Conservation (phyloP, 2,329 filamentous ascomycete species). For the Fusarium pseudonygamai region DNA sequence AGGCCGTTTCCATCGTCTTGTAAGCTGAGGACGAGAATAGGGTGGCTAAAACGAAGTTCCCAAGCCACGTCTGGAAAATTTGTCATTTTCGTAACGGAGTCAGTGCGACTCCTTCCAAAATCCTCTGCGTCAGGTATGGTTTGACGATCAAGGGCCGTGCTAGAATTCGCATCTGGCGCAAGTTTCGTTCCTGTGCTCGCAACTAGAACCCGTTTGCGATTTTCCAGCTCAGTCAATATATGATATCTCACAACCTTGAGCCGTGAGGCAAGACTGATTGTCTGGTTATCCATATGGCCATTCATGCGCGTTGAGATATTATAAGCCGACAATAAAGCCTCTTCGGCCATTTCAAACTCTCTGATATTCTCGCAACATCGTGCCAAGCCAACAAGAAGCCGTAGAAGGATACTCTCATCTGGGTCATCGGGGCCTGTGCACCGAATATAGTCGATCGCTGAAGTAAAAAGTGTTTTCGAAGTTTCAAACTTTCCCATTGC, state of each 20-base stretch:
- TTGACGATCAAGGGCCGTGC: no score
- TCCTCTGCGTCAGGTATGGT: no score
- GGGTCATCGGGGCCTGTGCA: rapidly evolving
- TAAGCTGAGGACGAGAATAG: no score
- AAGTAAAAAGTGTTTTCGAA: background rate
- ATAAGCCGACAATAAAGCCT: background rate
- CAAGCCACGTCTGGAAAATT: no score
- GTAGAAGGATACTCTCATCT: rapidly evolving
- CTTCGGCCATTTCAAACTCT: background rate
- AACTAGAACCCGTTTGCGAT: no score
- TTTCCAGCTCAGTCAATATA: background rate
- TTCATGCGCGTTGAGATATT: rapidly evolving
- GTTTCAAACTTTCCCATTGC: background rate
- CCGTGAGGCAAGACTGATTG: background rate
- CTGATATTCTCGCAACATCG: rapidly evolving
- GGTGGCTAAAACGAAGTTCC: no score
- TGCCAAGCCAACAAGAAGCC: background rate
- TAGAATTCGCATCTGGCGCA: no score
- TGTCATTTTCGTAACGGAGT: no score
- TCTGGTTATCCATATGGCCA: background rate
- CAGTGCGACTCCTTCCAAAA: no score
- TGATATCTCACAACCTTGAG: background rate
- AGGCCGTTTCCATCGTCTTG: no score
- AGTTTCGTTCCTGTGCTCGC: no score
- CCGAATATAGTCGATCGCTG: background rate